A percentile compares a stretch with the other conserved stretches of the same genome.
phyloP scores from a whole-genome alignment of 768 basidiomycete species.

The Pleurotus platypus region DNA sequence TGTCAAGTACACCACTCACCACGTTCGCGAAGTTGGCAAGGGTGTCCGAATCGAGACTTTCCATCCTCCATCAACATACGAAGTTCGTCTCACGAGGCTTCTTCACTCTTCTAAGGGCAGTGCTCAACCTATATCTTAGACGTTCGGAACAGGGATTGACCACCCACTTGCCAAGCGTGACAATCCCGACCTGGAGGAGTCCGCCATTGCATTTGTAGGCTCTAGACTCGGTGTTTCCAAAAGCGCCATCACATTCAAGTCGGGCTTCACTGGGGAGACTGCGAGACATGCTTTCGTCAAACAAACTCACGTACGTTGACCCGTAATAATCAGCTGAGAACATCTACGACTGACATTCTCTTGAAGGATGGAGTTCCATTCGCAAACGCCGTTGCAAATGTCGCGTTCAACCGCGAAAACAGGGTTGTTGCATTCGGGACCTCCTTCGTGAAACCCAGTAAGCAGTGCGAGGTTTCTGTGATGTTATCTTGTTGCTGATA shows the following conservation, averaged over 20 bases:
- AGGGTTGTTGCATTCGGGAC: constrained; percentile 41
- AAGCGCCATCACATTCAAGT: constrained; percentile 18
- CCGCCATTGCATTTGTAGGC: constrained; percentile 21
- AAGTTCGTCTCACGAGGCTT: constrained; percentile 17
- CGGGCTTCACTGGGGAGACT: constrained; percentile 20
- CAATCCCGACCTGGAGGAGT: constrained; percentile 16
- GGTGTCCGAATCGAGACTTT: constrained; percentile 27
- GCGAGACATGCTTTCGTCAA: constrained; percentile 23
- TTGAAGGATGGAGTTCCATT: constrained; percentile 26
- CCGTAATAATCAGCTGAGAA: background rate
- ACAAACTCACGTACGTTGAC: constrained; percentile 20
- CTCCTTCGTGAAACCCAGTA: constrained; percentile 42
- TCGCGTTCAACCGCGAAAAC: constrained; percentile 35
- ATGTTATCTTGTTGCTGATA: background rate
- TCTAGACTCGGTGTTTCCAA: constrained; percentile 19
- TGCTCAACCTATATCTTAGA: constrained; percentile 13
- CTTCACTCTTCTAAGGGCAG: background rate
- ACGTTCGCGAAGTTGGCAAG: constrained; percentile 22
- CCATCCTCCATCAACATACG: constrained; percentile 31
- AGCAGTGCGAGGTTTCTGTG: constrained; percentile 3
- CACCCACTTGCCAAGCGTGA: constrained; percentile 24
- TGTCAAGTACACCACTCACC: constrained; percentile 28
- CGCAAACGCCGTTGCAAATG: constrained; percentile 40
- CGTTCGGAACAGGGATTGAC: constrained; percentile 25
- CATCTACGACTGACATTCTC: background rate